Base-by-base conservation (phyloP, 176 grass and related monocot genomes). In the Paspalum notatum region DNA sequence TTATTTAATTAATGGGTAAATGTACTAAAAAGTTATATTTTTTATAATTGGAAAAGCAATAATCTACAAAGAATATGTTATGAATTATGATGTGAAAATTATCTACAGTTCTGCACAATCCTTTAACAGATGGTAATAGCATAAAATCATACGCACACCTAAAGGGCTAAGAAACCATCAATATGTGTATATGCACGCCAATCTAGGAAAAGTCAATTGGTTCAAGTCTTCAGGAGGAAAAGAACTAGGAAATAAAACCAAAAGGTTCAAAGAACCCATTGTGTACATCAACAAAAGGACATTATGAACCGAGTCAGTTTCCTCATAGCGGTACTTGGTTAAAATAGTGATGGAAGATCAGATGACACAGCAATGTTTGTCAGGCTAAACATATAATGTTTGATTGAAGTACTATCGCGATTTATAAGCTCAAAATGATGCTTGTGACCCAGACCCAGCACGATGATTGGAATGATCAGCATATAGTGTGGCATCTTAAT, bases 201-300 rank as follows among this genome's bases (percentile, higher is more conserved):
- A 41, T 17, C 15, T 53, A 72, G 22, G 22, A 16, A 32, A 83
- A 32, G 42, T 46, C 45, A 37, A 39, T 18, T 7, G 38, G 21
- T 21, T 12, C 1, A 10, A 59, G n/a, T n/a, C n/a, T n/a, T n/a
- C n/a, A n/a, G n/a, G n/a, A 51, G 37, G 37, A 61, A 39, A 40
- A 62, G 14, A 59, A 52, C 46, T 53, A 25, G 37, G 55, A n/a
- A 83, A 25, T n/a, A 65, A n/a, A 60, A 83, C 8, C 25, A 57
- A 55, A 83, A 66, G 39, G 3, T 37, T 66, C 38, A 64, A 17
- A 40, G 2, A 16, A 63, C 43, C 43, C 8, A 80, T 38, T 75
- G 76, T 3, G 5, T 1, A 20, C 51, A 62, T 80, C 56, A 62
- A 69, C 44, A 62, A 45, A n/a, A 69, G 26, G 60, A 18, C 10